These are phyloP conservation scores for Pseudogymnoascus sp. DNA, from an alignment of 2,329 filamentous ascomycete species.

Conservation along the genomic window DNA sequence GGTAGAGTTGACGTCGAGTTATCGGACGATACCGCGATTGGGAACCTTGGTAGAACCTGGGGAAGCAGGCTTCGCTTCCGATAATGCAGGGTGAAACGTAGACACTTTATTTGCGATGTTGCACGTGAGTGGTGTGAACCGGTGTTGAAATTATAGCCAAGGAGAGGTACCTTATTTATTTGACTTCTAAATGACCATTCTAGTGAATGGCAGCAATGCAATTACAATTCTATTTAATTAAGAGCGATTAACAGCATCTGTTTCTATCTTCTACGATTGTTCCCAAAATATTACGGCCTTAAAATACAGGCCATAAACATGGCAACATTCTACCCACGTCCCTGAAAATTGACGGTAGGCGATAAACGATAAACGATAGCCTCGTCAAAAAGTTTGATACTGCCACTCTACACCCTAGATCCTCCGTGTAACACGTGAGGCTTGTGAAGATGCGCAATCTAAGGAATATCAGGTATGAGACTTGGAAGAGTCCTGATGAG, in stretches of 20 bases:
- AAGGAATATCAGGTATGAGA: slow-evolving; percentile 64
- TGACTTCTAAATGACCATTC: neutral
- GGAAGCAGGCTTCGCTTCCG: slow-evolving; percentile 3
- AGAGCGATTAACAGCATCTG: neutral
- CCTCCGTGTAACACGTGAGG: slow-evolving; percentile 6
- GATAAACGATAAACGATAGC: slow-evolving; percentile 4
- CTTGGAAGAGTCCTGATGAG: slow-evolving; percentile 53
- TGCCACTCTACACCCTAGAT: neutral
- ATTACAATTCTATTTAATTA: neutral
- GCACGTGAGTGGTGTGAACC: neutral
- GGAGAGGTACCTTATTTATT: neutral
- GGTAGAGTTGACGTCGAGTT: slow-evolving; percentile 5
- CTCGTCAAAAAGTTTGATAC: slow-evolving; percentile 6
- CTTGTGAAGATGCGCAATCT: slow-evolving; percentile 71
- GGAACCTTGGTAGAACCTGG: slow-evolving; percentile 7
- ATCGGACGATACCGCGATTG: slow-evolving; percentile 5
- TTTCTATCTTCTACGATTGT: too few species aligned
- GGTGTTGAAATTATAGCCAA: neutral
- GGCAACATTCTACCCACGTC: neutral
- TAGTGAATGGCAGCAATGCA: neutral
- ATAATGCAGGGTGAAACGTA: neutral
- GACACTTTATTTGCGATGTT: neutral
- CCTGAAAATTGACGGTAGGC: slow-evolving; percentile 4
- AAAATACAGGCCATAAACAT: neutral
- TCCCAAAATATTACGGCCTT: neutral